phyloP scores from a whole-genome alignment of 2,329 filamentous ascomycete genomes.

The Pyricularia sp. region DNA sequence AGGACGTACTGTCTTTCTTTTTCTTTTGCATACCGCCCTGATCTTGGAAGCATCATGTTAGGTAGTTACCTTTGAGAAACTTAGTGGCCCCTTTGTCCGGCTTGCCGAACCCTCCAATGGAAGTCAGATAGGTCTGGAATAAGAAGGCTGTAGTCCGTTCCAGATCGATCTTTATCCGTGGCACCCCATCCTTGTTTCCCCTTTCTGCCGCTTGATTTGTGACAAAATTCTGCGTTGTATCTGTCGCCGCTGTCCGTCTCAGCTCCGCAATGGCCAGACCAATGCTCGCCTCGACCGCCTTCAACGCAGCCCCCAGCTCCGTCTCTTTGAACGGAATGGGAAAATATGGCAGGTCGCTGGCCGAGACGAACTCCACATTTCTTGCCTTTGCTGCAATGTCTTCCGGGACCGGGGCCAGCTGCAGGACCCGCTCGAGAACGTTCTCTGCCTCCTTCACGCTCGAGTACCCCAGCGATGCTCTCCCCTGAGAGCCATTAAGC shows the following conservation, averaged over 20 bases:
- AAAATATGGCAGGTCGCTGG: constrained; percentile 17
- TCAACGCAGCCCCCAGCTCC: constrained; percentile 35
- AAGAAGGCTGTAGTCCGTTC: constrained; percentile 44
- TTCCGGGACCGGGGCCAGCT: not conserved
- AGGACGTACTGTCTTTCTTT: not conserved
- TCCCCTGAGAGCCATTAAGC: not conserved
- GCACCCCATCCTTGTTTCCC: not conserved
- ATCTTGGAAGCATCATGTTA: no score
- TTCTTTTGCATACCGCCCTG: no score
- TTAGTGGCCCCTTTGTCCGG: constrained; percentile 32
- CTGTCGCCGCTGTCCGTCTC: not conserved
- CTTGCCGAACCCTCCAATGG: constrained; percentile 42
- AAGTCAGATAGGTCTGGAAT: constrained; percentile 49
- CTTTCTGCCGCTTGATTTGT: not conserved
- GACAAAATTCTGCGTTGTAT: not conserved
- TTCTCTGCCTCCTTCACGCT: not conserved
- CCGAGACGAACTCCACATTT: not conserved
- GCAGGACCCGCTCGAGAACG: not conserved
- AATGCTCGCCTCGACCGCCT: constrained; percentile 50
- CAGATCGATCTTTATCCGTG: constrained; percentile 31
- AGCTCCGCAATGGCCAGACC: constrained; percentile 34
- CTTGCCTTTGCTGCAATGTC: not conserved
- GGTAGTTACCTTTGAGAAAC: constrained; percentile 17
- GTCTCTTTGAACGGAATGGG: constrained; percentile 32
- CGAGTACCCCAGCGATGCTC: not conserved